Conservation (phyloP, 1,284 basidiomycete genomes). For the Ganoderma lucidum region DNA sequence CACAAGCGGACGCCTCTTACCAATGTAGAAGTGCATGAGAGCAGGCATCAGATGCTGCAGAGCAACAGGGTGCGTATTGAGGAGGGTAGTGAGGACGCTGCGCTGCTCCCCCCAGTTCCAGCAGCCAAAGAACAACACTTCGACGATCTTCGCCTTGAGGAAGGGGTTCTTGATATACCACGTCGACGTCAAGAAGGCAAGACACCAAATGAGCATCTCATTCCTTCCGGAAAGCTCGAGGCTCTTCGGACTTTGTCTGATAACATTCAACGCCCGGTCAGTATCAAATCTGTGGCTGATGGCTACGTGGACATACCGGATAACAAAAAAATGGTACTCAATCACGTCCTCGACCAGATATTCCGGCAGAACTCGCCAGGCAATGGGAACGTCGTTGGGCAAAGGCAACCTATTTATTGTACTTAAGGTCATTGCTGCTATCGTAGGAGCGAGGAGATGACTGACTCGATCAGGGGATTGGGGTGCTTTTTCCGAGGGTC, state of each 20-base stretch:
- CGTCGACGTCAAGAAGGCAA: conserved; percentile 93
- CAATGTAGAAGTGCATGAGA: conserved; percentile 95
- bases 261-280: background rate
- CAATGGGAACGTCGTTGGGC: conserved; percentile 83
- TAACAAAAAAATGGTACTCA: conserved; percentile 87
- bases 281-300: background rate
- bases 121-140: conserved; percentile 88
- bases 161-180: conserved; percentile 99
- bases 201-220: conserved; percentile 89
- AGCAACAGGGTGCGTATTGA: conserved; percentile 89
- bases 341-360: conserved; percentile 95
- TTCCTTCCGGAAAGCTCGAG: conserved; percentile 86
- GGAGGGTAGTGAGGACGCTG: conserved; percentile 80
- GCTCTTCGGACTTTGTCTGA: conserved; percentile 80
- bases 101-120: conserved; percentile 80
- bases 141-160: conserved; percentile 97
- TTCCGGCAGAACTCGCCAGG: conserved; percentile 93
- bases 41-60: conserved; percentile 91
- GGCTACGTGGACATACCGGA: conserved; percentile 62
- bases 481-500: conserved; percentile 89
- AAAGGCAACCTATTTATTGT: conserved; percentile 74
- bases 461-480: conserved; percentile 69
- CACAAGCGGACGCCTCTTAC: conserved; percentile 49
- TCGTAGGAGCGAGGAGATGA: conserved; percentile 22
- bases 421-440: too few relatives aligned